Evolutionary conservation across 2,329 filamentous ascomycete species (phyloP), one percentile per base, ranked within the genome.

Genomic region (Dendryphion nanum): DNA sequence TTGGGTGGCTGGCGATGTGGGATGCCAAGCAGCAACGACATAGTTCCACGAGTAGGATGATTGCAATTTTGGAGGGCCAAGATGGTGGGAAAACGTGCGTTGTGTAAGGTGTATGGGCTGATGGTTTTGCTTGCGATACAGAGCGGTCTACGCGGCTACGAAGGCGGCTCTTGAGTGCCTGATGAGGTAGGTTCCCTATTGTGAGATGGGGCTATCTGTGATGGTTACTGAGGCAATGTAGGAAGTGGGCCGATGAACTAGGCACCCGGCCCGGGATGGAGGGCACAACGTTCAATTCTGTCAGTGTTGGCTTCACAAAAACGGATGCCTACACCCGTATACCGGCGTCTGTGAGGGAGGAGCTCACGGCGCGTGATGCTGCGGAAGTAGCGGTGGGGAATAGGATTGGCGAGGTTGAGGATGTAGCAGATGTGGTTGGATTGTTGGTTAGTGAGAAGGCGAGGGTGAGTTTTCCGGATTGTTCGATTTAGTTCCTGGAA

Each of bases 351-450:
- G 21, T 45, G 16, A 31, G 47, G 26, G 47, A 46, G 12, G 40
- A 24, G 36, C 37, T 52, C 14, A 46, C 38, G 18, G 35, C 33
- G 4, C 20, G 44, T 7, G 46, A 51, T 40, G 48, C 51, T 10
- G 42, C 35, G 13, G 38, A 47, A 19, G 42, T 49, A 4, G 35
- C 41, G 4, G 42, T 48, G 19, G 49, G 38, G 1, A 37, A 46
- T 35, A 38, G 49, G 15, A 48, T 56, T 16, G 52, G 48, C 2
- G 47, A 50, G 31, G 40, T 49, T 0, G 47, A 61, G 20, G 61
- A 89, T 69, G 61, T 86, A 81, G 57, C 91, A 72, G 61, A 89
- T 84, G 42, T 79, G 78, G 86, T 93, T 53, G 49, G 55, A 1
- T 58, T 64, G 41, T 38, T 67, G 29, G 56, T 55, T 20, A 53